These are phyloP conservation scores for Magnolia officinalis DNA, from an alignment of 164 flowering plant genomes.

Conservation along the genomic window DNA sequence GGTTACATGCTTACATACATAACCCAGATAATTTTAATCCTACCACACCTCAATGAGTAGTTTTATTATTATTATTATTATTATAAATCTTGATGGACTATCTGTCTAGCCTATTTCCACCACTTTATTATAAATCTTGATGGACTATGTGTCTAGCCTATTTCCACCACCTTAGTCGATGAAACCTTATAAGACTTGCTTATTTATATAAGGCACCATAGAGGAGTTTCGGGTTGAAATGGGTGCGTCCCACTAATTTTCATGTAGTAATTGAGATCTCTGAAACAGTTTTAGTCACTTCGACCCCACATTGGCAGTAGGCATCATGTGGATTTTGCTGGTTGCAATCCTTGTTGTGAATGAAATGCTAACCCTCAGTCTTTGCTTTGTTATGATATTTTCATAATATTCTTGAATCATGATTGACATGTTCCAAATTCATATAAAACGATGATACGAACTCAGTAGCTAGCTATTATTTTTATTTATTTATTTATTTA, in stretches of 20 bases:
- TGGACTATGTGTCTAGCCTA: not conserved
- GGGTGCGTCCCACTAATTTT: not conserved
- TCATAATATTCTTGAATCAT: no score
- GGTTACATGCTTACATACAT: not conserved
- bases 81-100: not conserved
- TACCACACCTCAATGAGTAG: not conserved
- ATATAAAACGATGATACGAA: no score
- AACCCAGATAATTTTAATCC: not conserved
- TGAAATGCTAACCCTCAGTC: no score
- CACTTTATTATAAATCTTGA: no score
- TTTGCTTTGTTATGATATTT: no score
- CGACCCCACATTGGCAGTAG: not conserved
- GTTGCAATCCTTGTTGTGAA: not conserved
- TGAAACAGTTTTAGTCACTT: not conserved
- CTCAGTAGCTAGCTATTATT: no score
- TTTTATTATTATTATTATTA: no score
- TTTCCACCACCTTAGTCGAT: not conserved
- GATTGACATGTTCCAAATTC: no score
- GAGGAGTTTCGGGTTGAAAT: not conserved
- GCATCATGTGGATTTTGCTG: not conserved
- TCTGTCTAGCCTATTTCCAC: no score
- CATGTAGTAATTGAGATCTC: not conserved
- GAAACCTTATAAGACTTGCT: not conserved
- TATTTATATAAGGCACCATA: not conserved
- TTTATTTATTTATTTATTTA: no score